A percentile compares a stretch with the other conserved stretches of the same genome.
These are phyloP conservation scores for Pseudogymnoascus destructans DNA, from an alignment of 2,329 filamentous ascomycete genomes.

Conservation along the genomic window DNA sequence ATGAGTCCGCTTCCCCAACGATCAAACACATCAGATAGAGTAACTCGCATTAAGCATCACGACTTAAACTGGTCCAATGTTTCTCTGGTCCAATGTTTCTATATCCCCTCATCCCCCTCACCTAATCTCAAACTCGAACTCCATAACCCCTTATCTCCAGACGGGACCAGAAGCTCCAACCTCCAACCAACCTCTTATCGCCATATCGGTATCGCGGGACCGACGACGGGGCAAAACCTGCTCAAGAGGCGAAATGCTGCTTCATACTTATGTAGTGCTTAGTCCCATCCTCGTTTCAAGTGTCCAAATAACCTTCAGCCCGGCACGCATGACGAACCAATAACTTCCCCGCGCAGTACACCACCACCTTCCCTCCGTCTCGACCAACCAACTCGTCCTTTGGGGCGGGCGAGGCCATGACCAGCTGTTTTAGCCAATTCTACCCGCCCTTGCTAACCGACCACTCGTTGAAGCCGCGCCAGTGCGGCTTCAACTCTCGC, in stretches of 20 bases:
- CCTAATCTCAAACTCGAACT: neutral
- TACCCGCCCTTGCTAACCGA: neutral
- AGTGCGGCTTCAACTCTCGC: neutral
- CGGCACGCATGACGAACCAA: neutral
- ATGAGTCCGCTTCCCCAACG: neutral
- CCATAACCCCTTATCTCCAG: neutral
- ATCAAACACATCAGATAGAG: constrained; percentile 8
- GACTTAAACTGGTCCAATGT: constrained; percentile 6
- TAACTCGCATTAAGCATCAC: neutral
- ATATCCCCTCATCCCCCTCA: neutral
- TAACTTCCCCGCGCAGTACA: neutral
- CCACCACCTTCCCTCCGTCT: neutral
- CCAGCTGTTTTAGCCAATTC: neutral
- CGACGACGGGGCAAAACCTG: neutral
- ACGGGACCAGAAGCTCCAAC: neutral
- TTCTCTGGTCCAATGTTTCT: constrained; percentile 1
- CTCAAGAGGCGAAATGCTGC: neutral
- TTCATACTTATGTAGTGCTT: neutral
- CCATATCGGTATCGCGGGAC: neutral
- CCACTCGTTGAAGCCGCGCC: neutral
- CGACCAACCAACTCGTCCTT: neutral
- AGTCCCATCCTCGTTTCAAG: neutral
- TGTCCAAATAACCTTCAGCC: neutral
- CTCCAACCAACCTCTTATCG: constrained; percentile 5
- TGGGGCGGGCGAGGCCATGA: neutral